These are phyloP conservation scores for Nicotiana obtusifolia DNA, from an alignment of 257 asterid genomes.

Conservation along the genomic window DNA sequence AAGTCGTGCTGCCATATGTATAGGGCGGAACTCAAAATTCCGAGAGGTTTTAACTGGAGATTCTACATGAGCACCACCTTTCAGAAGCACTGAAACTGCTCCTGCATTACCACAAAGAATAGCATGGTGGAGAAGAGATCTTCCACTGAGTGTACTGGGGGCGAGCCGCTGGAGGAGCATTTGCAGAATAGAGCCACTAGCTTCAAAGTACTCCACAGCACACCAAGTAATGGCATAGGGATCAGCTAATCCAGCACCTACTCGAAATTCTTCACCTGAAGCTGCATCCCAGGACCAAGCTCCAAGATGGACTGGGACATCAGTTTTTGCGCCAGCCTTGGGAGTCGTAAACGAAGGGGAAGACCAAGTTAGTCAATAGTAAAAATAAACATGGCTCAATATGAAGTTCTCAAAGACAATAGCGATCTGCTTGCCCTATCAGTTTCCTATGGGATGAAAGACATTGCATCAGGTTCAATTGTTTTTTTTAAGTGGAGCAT, in stretches of 20 bases:
- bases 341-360: background rate
- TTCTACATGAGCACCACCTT: constrained; percentile 46
- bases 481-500: too few relatives aligned
- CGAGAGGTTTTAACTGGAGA: constrained; percentile 43
- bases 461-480: background rate
- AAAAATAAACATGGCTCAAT: background rate
- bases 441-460: background rate
- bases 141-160: constrained; percentile 37
- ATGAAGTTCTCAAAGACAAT: background rate
- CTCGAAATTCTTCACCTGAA: constrained; percentile 77
- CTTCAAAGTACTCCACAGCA: constrained; percentile 77
- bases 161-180: constrained; percentile 49
- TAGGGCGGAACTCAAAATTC: constrained; percentile 41
- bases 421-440: background rate
- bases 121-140: constrained; percentile 78
- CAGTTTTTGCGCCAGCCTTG: constrained; percentile 61
- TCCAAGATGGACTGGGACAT: constrained; percentile 57
- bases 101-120: constrained; percentile 49
- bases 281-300: constrained; percentile 87
- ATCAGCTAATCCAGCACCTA: constrained; percentile 80
- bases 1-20: constrained; percentile 70
- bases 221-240: constrained; percentile 76
- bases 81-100: constrained; percentile 48
- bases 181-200: constrained; percentile 53
- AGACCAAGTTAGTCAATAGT: background rate